phyloP scores from a whole-genome alignment of 1,139 yeast genomes.

The Trichomonascaceae sp. region DNA sequence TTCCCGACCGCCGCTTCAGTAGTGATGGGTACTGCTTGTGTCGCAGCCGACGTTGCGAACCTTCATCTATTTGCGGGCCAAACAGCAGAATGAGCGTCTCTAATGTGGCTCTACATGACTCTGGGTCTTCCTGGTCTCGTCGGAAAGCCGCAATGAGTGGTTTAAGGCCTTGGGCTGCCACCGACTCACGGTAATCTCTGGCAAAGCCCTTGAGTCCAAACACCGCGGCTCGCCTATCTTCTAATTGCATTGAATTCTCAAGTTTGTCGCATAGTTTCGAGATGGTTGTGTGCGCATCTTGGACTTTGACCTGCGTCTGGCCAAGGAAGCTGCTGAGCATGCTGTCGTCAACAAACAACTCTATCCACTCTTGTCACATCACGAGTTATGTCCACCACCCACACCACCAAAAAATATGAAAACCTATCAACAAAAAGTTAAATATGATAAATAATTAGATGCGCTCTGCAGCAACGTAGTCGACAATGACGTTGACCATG shows the following conservation, averaged over 20 bases:
- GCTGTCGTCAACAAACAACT: not conserved
- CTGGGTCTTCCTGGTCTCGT: constrained; percentile 54
- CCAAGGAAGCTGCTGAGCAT: constrained; percentile 36
- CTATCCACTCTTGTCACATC: too few species aligned
- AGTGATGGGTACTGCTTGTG: constrained; percentile 1
- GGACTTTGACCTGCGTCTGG: constrained; percentile 39
- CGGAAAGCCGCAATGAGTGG: constrained; percentile 58
- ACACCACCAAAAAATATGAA: not conserved
- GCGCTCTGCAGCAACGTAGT: constrained; percentile 15
- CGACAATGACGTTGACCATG: constrained; percentile 43
- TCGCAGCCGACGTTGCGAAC: not conserved
- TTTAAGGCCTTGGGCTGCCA: constrained; percentile 77
- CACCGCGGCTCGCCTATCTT: constrained; percentile 86
- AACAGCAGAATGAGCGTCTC: constrained; percentile 78
- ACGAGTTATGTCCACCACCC: too few species aligned
- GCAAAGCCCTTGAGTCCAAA: constrained; percentile 82
- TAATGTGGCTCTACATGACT: constrained; percentile 65
- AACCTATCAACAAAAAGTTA: not conserved
- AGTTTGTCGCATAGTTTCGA: constrained; percentile 80
- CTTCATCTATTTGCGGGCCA: constrained; percentile 24
- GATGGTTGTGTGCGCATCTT: constrained; percentile 72
- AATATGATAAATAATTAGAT: too few species aligned
- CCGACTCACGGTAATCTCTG: constrained; percentile 78
- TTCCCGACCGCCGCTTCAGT: not conserved
- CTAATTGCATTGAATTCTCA: constrained; percentile 65